These are phyloP conservation scores for Fusarium odoratissimum DNA, from an alignment of 2,329 filamentous ascomycete genomes.

Conservation along the genomic window DNA sequence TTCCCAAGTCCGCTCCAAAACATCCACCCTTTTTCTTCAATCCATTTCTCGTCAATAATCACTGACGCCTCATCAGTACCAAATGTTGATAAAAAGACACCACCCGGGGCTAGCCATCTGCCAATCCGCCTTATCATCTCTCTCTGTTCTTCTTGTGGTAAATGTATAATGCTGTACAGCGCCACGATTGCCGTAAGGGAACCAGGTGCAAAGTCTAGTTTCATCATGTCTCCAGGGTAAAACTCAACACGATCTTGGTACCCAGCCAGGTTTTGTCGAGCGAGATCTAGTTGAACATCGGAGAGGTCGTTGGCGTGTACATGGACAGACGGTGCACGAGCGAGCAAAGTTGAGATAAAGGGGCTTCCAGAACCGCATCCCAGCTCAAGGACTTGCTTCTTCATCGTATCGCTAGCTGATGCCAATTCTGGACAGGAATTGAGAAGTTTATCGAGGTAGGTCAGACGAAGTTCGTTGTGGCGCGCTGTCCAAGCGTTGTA, in stretches of 20 bases:
- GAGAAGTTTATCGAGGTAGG: constrained; percentile 3
- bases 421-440: background rate
- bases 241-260: background rate
- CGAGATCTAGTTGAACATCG: background rate
- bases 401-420: accelerated
- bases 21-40: constrained; percentile 23
- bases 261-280: background rate
- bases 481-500: constrained; percentile 31
- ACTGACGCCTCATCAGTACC: background rate
- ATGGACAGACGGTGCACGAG: background rate
- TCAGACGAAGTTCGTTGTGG: background rate
- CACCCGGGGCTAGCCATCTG: constrained; percentile 14
- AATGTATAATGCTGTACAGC: constrained; percentile 23
- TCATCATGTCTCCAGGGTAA: constrained; percentile 16
- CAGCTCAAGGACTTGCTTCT: constrained; percentile 14
- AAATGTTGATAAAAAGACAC: constrained; percentile 10
- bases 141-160: constrained; percentile 13
- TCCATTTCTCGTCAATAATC: background rate
- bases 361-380: constrained; percentile 23
- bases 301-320: constrained; percentile 28
- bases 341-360: constrained; percentile 1
- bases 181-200: constrained; percentile 17
- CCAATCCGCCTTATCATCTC: constrained; percentile 2
- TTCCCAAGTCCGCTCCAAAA: constrained; percentile 17
- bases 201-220: background rate